Evolutionary conservation across 352 stramenopile species (phyloP), one percentile per base, ranked within the genome.

Genomic region (Pythium rhizo-oryzae): DNA sequence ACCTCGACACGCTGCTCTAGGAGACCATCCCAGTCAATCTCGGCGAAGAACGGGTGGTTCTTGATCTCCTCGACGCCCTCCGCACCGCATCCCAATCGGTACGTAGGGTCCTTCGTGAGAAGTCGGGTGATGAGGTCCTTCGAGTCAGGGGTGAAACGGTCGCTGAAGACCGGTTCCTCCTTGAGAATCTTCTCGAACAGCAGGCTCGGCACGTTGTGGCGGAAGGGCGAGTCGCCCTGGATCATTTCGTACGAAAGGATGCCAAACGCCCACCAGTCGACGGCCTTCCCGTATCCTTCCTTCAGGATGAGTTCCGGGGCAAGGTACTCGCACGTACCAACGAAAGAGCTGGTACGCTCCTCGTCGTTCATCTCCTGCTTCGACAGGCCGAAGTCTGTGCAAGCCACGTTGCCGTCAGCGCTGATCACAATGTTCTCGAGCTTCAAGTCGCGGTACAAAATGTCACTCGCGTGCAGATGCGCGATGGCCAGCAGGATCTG

Each of bases 171-270:
- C 11, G 81, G 77, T 58, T 91, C 83, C 46, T 91, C 83, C 70
- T 87, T 87, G 58, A 90, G 69, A 67, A 91, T 91, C 78, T 90
- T 91, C 62, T 91, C 83, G 69, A 91, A 91, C 30, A 91, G 62
- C n/a, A 91, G 75, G 19, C 77, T 84, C 33, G 81, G 76, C 19
- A 85, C 78, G 37, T 86, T 80, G 62, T 91, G 83, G 60, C 81
- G 81, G 72, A 92, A 92, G 3, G 84, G 84, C 24, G 84, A 90
- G 68, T 90, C 80, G 41, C 84, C 84, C 65, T 89, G 80, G 63
- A 92, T 87, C 80, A 92, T 89, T 39, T 92, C 84, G 64, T 81
- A 92, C 62, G 81, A 75, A 55, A 92, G 74, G 57, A 92, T 90
- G 54, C 84, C 84, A 61, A 92, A 78, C n/a, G 78, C 84, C 84